A percentile compares a stretch with the other conserved stretches of the same genome.
Evolutionary conservation across 202 grass and related monocot species (phyloP).

Genomic region (Panicum virgatum): DNA sequence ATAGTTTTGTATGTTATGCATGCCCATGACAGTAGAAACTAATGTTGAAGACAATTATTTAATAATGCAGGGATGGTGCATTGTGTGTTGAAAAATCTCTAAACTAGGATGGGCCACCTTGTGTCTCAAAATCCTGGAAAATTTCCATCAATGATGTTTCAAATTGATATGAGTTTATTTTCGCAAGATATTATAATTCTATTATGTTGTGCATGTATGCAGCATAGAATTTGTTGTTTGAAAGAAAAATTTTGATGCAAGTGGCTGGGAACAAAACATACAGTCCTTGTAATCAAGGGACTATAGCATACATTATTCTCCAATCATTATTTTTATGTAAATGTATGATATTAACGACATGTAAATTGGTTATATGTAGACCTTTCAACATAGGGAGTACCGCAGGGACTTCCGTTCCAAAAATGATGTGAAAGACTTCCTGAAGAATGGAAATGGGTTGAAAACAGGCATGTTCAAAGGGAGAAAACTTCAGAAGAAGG

Average conservation of each 20-base stretch:
- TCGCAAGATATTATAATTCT: not conserved
- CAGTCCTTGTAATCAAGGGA: not conserved
- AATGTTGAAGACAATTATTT: not conserved
- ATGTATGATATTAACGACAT: not conserved
- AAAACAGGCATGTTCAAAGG: not conserved
- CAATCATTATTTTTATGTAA: not conserved
- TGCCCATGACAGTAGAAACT: not conserved
- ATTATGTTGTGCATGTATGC: not conserved
- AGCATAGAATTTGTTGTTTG: not conserved
- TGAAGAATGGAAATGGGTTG: rapidly evolving
- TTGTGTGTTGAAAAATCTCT: not conserved
- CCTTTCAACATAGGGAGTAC: not conserved
- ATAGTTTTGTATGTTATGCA: not conserved
- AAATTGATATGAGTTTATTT: not conserved
- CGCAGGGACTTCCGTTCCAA: not conserved
- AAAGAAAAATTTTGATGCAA: not conserved
- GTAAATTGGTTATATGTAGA: not conserved
- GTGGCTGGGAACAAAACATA: not conserved
- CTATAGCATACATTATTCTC: not conserved
- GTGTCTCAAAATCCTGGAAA: not conserved
- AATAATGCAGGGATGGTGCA: no score
- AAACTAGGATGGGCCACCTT: not conserved
- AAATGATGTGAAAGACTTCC: not conserved
- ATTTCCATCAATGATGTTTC: not conserved
- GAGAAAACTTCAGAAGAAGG: not conserved